A percentile compares a stretch with the other conserved stretches of the same genome.
Evolutionary conservation across 441 rosid species (phyloP).

Genomic region (Populus tomentosa): DNA sequence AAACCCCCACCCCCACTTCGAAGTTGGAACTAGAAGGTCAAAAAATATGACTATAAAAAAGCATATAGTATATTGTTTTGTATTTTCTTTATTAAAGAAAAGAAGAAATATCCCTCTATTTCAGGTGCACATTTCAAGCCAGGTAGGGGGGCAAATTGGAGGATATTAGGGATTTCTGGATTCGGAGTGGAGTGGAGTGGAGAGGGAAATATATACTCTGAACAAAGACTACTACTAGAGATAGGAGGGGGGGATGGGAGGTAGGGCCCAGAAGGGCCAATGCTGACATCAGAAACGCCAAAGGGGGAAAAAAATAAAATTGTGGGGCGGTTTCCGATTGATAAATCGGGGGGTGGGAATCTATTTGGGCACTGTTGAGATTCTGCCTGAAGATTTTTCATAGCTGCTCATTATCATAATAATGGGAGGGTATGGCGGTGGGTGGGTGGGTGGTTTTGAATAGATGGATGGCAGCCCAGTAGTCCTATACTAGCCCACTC

Average conservation of each 20-base stretch:
- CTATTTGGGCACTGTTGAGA: conserved; percentile 39
- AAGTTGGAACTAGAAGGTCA: not conserved
- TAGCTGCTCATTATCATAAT: conserved; percentile 10
- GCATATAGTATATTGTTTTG: not conserved
- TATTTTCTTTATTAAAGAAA: not conserved
- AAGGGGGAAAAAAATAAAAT: not conserved
- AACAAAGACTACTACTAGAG: not conserved
- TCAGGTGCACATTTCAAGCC: conserved; percentile 23
- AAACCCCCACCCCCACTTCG: conserved; percentile 13
- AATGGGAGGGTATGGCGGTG: no score
- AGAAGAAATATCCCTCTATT: conserved; percentile 10
- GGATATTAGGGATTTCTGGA: not conserved
- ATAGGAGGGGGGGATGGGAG: not conserved
- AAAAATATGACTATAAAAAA: not conserved
- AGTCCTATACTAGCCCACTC: conserved; percentile 3
- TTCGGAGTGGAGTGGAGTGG: not conserved
- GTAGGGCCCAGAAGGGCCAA: not conserved
- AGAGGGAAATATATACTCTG: not conserved
- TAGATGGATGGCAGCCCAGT: conserved; percentile 21
- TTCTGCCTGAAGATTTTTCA: conserved; percentile 40
- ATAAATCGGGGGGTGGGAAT: conserved; percentile 10
- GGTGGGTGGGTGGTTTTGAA: conserved; percentile 18
- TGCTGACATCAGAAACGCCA: conserved; percentile 13
- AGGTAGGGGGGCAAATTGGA: not conserved
- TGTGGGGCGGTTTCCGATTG: not conserved